A percentile compares a stretch with the other conserved stretches of the same genome.
These are phyloP conservation scores for Ophiostoma himal-ulmi DNA, from an alignment of 2,329 filamentous ascomycete genomes.

Conservation along the genomic window DNA sequence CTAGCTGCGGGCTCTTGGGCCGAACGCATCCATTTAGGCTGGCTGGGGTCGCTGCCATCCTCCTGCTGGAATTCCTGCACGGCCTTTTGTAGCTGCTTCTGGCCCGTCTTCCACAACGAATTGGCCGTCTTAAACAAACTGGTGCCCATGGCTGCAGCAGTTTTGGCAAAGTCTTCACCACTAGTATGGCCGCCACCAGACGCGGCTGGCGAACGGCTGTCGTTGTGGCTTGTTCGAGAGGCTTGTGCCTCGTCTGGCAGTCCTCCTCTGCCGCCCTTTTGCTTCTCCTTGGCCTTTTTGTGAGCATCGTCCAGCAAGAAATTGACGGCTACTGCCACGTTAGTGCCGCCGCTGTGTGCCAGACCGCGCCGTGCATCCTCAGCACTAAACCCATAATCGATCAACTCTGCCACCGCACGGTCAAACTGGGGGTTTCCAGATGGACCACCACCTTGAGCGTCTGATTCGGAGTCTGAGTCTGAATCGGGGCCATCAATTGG, in stretches of 20 bases:
- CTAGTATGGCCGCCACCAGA: slow-evolving; percentile 29
- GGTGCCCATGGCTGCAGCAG: slow-evolving; percentile 74
- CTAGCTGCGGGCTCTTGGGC: slow-evolving; percentile 44
- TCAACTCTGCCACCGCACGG: slow-evolving; percentile 75
- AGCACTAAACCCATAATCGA: slow-evolving; percentile 89
- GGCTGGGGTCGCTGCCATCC: slow-evolving; percentile 64
- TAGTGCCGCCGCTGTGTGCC: slow-evolving; percentile 69
- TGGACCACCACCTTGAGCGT: slow-evolving; percentile 14
- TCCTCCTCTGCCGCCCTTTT: slow-evolving; percentile 27
- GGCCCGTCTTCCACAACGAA: slow-evolving; percentile 88
- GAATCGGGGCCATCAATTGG: slow-evolving; percentile 49
- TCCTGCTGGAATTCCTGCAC: slow-evolving; percentile 77
- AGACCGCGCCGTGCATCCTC: slow-evolving; percentile 79
- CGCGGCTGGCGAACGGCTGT: slow-evolving; percentile 51
- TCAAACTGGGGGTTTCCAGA: slow-evolving; percentile 60
- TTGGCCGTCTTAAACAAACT: slow-evolving; percentile 91
- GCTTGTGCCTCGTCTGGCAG: not conserved
- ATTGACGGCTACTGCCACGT: slow-evolving; percentile 81
- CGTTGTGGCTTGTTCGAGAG: slow-evolving; percentile 33
- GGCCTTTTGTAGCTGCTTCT: slow-evolving; percentile 87
- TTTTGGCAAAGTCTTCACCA: slow-evolving; percentile 71
- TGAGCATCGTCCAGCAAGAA: slow-evolving; percentile 91
- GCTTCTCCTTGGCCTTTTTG: slow-evolving; percentile 69
- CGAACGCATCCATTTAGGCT: slow-evolving; percentile 95
- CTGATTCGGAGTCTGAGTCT: slow-evolving; percentile 42